These are phyloP conservation scores for Wickerhamiella kurtzmanii DNA, from an alignment of 805 yeast genomes.

Conservation along the genomic window DNA sequence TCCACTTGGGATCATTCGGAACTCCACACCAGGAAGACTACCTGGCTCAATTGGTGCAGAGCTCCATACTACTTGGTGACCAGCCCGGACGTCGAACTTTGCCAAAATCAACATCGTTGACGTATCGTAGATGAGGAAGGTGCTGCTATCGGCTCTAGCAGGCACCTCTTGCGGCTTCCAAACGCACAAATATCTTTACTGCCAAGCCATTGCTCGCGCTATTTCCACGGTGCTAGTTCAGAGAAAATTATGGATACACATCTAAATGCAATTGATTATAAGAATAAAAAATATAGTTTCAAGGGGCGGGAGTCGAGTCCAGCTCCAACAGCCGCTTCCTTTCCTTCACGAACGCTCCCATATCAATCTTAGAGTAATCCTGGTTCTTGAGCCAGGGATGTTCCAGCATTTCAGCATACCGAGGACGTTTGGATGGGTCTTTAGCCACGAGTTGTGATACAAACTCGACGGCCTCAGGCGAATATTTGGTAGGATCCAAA, in stretches of 20 bases:
- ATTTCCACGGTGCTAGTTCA: not conserved
- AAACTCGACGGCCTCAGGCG: constrained; percentile 69
- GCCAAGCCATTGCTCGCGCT: not conserved
- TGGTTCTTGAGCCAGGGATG: constrained; percentile 70
- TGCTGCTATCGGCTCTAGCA: not conserved
- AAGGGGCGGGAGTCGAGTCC: not conserved
- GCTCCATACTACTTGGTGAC: constrained; percentile 37
- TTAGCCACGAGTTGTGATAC: constrained; percentile 60
- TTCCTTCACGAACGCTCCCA: constrained; percentile 27
- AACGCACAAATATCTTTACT: not conserved
- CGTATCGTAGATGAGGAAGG: not conserved
- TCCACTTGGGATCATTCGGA: constrained; percentile 57
- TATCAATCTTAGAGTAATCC: constrained; percentile 24
- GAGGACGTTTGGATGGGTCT: constrained; percentile 68
- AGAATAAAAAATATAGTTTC: not conserved
- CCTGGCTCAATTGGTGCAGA: constrained; percentile 15
- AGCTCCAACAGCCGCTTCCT: constrained; percentile 4
- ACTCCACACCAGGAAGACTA: constrained; percentile 38
- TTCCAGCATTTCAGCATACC: constrained; percentile 55
- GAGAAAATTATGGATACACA: not conserved
- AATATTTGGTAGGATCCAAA: constrained; percentile 47
- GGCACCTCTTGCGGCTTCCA: too few species aligned
- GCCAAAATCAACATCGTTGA: constrained; percentile 34
- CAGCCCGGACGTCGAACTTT: constrained; percentile 39
- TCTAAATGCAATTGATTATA: not conserved